These are phyloP conservation scores for Omphalea diandra DNA, from an alignment of 441 rosid species.

Conservation along the genomic window DNA sequence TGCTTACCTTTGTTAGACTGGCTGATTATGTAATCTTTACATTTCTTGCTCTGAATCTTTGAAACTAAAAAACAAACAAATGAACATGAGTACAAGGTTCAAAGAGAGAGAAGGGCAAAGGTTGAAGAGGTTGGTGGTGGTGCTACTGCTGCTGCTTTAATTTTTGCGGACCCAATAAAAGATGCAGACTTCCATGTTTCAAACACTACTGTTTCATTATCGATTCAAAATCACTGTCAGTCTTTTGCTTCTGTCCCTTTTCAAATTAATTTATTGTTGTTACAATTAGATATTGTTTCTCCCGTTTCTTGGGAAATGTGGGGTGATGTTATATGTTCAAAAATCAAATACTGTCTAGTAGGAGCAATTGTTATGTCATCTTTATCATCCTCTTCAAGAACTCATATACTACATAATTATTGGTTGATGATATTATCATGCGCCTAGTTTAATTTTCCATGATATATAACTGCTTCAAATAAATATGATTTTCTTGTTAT, in stretches of 20 bases:
- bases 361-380: conserved; percentile 21
- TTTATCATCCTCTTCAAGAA: conserved; percentile 6
- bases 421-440: too few species aligned
- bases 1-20: neutral
- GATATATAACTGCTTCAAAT: too few species aligned
- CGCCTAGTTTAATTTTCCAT: too few species aligned
- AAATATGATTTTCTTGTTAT: too few species aligned
- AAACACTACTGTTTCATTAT: conserved; percentile 19
- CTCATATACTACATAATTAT: too few species aligned
- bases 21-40: neutral
- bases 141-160: neutral
- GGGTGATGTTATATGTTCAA: conserved; percentile 3
- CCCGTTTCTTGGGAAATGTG: conserved; percentile 39
- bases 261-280: conserved; percentile 11
- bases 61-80: too few species aligned
- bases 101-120: neutral
- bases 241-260: conserved; percentile 25
- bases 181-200: conserved; percentile 18
- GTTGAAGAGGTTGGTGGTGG: neutral
- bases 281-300: neutral
- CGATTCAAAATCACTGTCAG: conserved; percentile 26
- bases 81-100: too few species aligned
- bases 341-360: neutral
- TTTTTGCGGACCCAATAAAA: conserved; percentile 1
- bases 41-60: too few species aligned